Conservation (phyloP, 805 yeast genomes). For the Ogataea populi-albae region DNA sequence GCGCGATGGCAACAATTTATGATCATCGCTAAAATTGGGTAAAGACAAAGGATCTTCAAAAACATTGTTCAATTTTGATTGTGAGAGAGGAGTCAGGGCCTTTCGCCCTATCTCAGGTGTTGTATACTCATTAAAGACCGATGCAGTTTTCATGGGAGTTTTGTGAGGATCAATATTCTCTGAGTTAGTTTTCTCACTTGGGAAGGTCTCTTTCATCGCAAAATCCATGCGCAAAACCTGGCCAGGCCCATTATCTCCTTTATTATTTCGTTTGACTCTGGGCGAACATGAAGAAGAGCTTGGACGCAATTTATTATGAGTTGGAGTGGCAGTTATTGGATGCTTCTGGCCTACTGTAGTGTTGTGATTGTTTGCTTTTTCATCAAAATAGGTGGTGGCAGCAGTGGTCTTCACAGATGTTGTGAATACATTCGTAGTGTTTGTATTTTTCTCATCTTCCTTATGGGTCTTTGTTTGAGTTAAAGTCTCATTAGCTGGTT, state of each 20-base stretch:
- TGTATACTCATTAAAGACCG: constrained; percentile 9
- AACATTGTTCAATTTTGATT: constrained; percentile 11
- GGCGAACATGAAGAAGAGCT: constrained; percentile 21
- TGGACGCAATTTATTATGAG: constrained; percentile 11
- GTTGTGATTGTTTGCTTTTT: constrained; percentile 3
- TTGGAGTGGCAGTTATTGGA: constrained; percentile 17
- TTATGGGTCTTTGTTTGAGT: constrained; percentile 4
- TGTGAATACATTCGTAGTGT: constrained; percentile 20
- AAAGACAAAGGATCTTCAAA: constrained; percentile 4
- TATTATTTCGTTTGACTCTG: constrained; percentile 18
- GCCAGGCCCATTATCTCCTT: constrained; percentile 10
- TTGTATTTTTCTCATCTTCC: constrained; percentile 8
- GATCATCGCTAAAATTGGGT: constrained; percentile 5
- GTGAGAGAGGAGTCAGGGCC: constrained; percentile 22
- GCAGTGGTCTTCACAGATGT: constrained; percentile 18
- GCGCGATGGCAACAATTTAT: neutral
- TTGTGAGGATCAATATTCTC: neutral
- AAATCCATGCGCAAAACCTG: constrained; percentile 12
- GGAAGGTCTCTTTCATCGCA: constrained; percentile 7
- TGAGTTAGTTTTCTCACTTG: neutral
- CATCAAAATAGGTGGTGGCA: constrained; percentile 12
- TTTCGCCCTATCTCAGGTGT: constrained; percentile 29
- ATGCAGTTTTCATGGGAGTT: constrained; percentile 8
- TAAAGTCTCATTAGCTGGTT: neutral
- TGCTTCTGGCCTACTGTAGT: constrained; percentile 15